phyloP scores from a whole-genome alignment of 306 rosid species.

The Ormosia emarginata region DNA sequence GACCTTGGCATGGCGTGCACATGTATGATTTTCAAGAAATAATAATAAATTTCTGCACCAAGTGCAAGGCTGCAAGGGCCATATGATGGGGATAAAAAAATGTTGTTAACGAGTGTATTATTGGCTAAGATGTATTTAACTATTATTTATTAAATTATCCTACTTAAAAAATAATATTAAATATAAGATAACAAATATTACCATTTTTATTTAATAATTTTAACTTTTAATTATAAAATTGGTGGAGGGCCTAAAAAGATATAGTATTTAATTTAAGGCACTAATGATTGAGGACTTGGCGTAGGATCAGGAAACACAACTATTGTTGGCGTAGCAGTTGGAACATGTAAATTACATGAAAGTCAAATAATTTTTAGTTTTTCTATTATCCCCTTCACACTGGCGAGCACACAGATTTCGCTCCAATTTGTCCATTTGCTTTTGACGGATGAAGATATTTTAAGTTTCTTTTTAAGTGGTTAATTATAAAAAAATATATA shows the following conservation, averaged over 20 bases:
- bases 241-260: background rate
- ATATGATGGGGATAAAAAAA: background rate
- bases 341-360: background rate
- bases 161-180: too few relatives aligned
- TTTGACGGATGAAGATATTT: too few relatives aligned
- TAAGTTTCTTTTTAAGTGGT: too few relatives aligned
- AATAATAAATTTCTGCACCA: background rate
- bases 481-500: too few relatives aligned
- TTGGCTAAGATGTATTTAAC: too few relatives aligned
- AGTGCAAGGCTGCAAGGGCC: background rate
- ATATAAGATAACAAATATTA: too few relatives aligned
- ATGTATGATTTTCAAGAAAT: background rate
- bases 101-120: too few relatives aligned
- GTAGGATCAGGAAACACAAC: slow-evolving; percentile 39
- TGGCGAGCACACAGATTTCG: background rate
- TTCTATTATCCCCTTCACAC: background rate
- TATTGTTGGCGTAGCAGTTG: background rate
- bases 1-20: slow-evolving; percentile 24
- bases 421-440: background rate
- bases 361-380: background rate
- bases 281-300: slow-evolving; percentile 32
- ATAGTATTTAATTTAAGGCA: slow-evolving; percentile 13
- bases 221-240: background rate
- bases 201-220: too few relatives aligned
- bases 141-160: too few relatives aligned